A percentile compares a stretch with the other conserved stretches of the same genome.
These are phyloP conservation scores for Casuarina glauca DNA, from an alignment of 306 rosid genomes.

Conservation along the genomic window DNA sequence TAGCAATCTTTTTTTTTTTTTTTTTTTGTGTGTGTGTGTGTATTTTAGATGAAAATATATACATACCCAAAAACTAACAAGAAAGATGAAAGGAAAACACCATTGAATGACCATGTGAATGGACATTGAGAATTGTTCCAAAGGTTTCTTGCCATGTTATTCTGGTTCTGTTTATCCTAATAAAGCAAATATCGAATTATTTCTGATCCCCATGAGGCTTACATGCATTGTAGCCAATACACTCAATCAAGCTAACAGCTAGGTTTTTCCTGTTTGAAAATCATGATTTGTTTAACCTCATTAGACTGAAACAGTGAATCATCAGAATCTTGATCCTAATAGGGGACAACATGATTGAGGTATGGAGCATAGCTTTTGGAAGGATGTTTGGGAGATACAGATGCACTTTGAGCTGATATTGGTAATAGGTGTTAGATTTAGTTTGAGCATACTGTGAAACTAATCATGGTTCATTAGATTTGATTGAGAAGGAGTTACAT, in stretches of 20 bases:
- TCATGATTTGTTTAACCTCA: not conserved
- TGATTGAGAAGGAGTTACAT: not conserved
- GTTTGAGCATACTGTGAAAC: not conserved
- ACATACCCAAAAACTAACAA: not conserved
- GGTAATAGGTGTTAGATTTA: not conserved
- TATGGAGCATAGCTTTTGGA: not conserved
- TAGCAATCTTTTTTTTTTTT: not conserved
- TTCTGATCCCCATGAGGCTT: not conserved
- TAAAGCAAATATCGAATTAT: not conserved
- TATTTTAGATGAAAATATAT: not conserved
- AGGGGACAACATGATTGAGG: not conserved
- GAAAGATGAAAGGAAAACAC: not conserved
- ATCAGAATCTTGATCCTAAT: not conserved
- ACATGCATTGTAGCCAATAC: not conserved
- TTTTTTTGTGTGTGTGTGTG: not conserved
- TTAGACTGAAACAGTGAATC: not conserved
- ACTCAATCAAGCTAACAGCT: conserved; percentile 16
- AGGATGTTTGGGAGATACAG: not conserved
- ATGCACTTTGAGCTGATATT: not conserved
- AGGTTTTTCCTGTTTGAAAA: conserved; percentile 5
- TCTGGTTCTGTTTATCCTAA: conserved; percentile 15
- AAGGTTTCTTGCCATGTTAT: not conserved
- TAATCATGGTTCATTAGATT: not conserved
- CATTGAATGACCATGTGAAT: not conserved
- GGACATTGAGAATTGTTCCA: not conserved